Conservation (phyloP, 805 yeast genomes). For the Lipomyces kockii region DNA sequence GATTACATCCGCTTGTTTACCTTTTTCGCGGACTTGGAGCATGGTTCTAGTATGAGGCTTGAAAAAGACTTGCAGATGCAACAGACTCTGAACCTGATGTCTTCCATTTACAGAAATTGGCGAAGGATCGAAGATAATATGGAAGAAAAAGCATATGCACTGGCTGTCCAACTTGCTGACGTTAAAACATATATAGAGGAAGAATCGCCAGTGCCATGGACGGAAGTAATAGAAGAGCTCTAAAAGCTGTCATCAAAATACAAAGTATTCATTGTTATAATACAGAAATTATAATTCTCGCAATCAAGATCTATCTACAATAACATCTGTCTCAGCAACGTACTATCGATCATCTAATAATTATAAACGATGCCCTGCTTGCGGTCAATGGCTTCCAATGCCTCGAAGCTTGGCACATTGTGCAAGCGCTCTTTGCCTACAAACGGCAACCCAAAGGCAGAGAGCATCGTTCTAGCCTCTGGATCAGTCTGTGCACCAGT, state of each 20-base stretch:
- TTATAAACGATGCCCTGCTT: conserved; percentile 10
- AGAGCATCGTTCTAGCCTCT: conserved; percentile 82
- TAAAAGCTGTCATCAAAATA: neutral
- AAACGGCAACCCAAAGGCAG: conserved; percentile 63
- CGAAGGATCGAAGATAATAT: neutral
- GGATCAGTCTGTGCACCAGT: conserved; percentile 89
- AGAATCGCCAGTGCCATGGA: neutral
- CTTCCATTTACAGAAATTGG: neutral
- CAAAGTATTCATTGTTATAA: neutral
- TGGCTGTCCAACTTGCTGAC: neutral
- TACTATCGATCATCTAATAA: neutral
- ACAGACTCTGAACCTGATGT: neutral
- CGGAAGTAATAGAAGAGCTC: neutral
- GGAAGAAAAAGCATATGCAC: neutral
- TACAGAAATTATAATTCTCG: neutral
- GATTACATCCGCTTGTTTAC: too few species aligned
- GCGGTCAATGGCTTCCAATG: neutral
- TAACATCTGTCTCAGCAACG: neutral
- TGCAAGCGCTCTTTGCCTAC: conserved; percentile 31
- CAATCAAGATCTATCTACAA: neutral
- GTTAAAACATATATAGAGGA: too few species aligned
- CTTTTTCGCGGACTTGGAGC: neutral
- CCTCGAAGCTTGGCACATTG: conserved; percentile 26
- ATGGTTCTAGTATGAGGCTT: neutral
- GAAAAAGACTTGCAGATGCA: neutral